A percentile compares a stretch with the other conserved stretches of the same genome.
phyloP scores from a whole-genome alignment of 2,329 filamentous ascomycete genomes.

The Microsporum canis region DNA sequence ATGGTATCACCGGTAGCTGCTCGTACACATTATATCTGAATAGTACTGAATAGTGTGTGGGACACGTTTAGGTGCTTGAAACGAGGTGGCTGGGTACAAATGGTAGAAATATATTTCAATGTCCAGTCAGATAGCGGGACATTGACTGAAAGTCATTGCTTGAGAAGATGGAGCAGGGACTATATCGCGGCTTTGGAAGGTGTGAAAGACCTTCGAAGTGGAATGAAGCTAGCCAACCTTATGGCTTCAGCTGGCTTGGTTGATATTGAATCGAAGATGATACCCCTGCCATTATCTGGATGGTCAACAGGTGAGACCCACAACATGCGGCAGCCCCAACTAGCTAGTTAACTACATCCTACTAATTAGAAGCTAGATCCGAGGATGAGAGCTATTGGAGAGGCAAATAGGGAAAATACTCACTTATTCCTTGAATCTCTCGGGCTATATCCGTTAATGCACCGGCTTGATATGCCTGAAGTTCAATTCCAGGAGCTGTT shows the following conservation, averaged over 20 bases:
- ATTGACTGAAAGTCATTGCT: constrained; percentile 55
- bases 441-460: constrained; percentile 36
- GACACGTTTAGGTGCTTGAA: constrained; percentile 45
- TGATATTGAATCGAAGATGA: constrained; percentile 54
- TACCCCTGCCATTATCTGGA: constrained; percentile 56
- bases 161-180: constrained; percentile 54
- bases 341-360: not conserved
- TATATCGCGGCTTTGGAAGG: constrained; percentile 53
- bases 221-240: constrained; percentile 48
- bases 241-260: constrained; percentile 54
- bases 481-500: constrained; percentile 30
- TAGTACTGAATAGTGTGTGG: not conserved
- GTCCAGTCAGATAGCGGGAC: constrained; percentile 76
- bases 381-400: constrained; percentile 34
- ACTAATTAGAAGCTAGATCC: constrained; percentile 28
- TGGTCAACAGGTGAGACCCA: constrained; percentile 53
- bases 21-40: not conserved
- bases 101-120: constrained; percentile 78
- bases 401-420: constrained; percentile 29
- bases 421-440: constrained; percentile 30
- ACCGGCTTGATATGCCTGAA: constrained; percentile 31
- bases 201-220: constrained; percentile 55
- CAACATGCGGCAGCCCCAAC: not conserved
- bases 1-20: not conserved
- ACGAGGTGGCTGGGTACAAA: constrained; percentile 73